Evolutionary conservation across 2,329 filamentous ascomycete species (phyloP).

Genomic region (Exophiala mesophila): DNA sequence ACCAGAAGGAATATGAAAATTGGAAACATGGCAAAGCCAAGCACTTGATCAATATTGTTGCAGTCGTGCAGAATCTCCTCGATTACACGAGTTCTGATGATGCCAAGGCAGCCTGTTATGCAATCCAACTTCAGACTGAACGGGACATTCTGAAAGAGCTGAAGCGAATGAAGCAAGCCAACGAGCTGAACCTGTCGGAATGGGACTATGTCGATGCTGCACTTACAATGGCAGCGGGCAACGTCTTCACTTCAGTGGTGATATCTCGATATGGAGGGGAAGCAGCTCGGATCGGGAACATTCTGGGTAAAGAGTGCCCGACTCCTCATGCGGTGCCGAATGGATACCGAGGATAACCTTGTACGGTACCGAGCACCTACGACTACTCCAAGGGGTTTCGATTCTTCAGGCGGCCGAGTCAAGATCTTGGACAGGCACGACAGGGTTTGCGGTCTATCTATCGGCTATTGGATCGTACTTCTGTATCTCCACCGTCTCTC

Average conservation of each 20-base stretch:
- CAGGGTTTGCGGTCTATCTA: no score
- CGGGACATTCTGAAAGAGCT: neutral
- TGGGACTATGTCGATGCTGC: neutral
- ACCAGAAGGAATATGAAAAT: neutral
- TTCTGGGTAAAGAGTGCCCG: no score
- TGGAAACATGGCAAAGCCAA: neutral
- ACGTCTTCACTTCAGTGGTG: neutral
- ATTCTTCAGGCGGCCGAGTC: no score
- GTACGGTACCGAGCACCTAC: no score
- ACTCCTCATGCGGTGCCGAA: no score
- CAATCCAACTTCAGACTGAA: neutral
- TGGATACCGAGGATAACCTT: no score
- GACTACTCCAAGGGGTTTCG: no score
- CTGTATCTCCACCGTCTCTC: no score
- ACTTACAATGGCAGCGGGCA: neutral
- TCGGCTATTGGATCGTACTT: no score
- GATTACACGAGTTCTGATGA: neutral
- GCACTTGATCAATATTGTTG: slow-evolving; percentile 1
- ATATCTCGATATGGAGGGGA: slow-evolving; percentile 1
- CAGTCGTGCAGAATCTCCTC: neutral
- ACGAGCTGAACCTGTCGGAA: neutral
- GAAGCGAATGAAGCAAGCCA: neutral
- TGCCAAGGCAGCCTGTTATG: neutral
- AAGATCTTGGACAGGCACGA: no score
- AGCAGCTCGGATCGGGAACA: neutral